Base-by-base conservation (phyloP, 2,329 filamentous ascomycete genomes). In the Parastagonospora nodorum region DNA sequence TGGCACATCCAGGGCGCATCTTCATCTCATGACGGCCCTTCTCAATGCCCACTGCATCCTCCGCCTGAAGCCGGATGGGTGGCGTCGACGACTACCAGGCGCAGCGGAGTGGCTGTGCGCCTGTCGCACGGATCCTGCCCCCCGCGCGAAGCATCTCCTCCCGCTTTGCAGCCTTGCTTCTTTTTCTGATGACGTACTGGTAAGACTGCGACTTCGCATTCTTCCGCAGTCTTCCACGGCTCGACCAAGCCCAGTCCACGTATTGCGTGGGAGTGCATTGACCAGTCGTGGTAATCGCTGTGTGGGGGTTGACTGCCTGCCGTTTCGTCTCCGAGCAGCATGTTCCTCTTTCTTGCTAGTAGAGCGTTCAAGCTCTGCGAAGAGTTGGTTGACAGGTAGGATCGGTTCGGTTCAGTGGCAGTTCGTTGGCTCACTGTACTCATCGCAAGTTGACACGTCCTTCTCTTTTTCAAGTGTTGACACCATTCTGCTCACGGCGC, bases 391-490 rank as follows among this genome's bases (percentile, higher is more conserved):
- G 19, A 24, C 5, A 5, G 35, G 15, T 16, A 19, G 39, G 14
- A 15, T 31, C 14, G 27, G 14, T n/a, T 15, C 6, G 2, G 30
- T 39, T 4, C 8, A 19, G 19, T 31, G 39, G 8, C 12, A 15
- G 16, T n/a, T 42, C 14, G 14, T 16, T 27, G 14, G 35, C 35
- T 38, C 15, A 16, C 11, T 16, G 35, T 2, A 24, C 35, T 16
- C 15, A 10, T 16, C 35, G 7, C 27, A 41, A 41, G 9, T 27
- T 8, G 12, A 28, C 14, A 15, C 42, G 15, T 33, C 28, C 24
- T 44, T 19, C 45, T 24, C 47, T 55, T 32, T n/a, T 11, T 73
- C 69, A 74, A 45, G 70, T 72, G 53, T 64, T 68, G 38, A 73
- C 67, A 39, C 61, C 64, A 24, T 60, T 60, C 41, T 67, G 63